Evolutionary conservation across 106 monocot genomes (phyloP).

Genomic region (Allium sativum): DNA sequence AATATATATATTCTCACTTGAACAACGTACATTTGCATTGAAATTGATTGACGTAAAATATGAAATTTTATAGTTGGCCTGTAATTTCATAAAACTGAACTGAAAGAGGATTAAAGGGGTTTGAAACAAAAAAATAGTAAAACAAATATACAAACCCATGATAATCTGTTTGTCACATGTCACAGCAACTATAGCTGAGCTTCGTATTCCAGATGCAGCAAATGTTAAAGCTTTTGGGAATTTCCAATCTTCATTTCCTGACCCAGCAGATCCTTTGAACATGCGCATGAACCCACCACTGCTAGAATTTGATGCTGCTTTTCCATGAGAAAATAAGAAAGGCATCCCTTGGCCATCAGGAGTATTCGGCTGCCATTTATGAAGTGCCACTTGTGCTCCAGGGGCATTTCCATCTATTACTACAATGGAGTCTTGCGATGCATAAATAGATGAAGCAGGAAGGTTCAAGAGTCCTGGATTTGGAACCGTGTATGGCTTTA

Average conservation of each 20-base stretch:
- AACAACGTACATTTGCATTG: no score
- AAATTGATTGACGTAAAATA: background rate
- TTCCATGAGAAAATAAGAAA: slow-evolving; percentile 89
- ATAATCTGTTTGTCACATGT: slow-evolving; percentile 72
- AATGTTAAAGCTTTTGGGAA: slow-evolving; percentile 79
- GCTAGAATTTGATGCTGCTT: slow-evolving; percentile 37
- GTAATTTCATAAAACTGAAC: background rate
- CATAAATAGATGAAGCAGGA: slow-evolving; percentile 67
- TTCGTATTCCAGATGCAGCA: slow-evolving; percentile 61
- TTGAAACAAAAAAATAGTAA: background rate
- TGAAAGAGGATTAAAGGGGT: background rate
- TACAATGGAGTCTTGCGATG: slow-evolving; percentile 71
- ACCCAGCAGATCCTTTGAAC: slow-evolving; percentile 64
- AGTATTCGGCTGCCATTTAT: slow-evolving; percentile 98
- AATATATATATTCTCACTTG: no score
- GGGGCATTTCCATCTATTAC: slow-evolving; percentile 79
- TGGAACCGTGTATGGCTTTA: slow-evolving; percentile 72
- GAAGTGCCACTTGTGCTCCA: slow-evolving; percentile 67
- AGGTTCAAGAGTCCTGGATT: slow-evolving; percentile 81
- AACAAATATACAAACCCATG: slow-evolving; percentile 33
- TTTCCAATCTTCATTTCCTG: slow-evolving; percentile 64
- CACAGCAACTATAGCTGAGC: slow-evolving; percentile 70
- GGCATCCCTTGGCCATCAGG: slow-evolving; percentile 95
- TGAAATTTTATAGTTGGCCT: background rate
- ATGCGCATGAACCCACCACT: slow-evolving; percentile 87